Evolutionary conservation across 495 filamentous ascomycete species (phyloP).

Genomic region (Penicillium coprophilum): DNA sequence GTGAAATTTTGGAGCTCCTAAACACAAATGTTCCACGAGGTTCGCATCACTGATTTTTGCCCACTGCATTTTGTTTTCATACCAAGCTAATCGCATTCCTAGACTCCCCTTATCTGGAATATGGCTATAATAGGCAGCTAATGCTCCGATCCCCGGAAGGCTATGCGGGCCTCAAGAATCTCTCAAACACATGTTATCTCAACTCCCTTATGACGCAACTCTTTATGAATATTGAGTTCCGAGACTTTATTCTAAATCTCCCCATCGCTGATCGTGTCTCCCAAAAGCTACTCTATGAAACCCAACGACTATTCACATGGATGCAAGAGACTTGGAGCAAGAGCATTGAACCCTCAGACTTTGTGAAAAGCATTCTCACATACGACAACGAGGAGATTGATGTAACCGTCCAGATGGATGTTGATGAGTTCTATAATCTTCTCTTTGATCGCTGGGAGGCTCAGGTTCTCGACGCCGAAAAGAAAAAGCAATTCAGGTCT

Average conservation of each 20-base stretch:
- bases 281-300: constrained; percentile 71
- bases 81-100: neutral
- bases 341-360: constrained; percentile 67
- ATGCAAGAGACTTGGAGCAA: constrained; percentile 82
- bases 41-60: constrained; percentile 21
- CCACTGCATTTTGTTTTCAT: neutral
- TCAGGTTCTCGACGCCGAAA: constrained; percentile 65
- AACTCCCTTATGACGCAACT: constrained; percentile 95
- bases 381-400: constrained; percentile 87
- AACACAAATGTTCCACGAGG: constrained; percentile 52
- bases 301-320: constrained; percentile 75
- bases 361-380: constrained; percentile 73
- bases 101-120: constrained; percentile 55
- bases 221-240: constrained; percentile 92
- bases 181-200: constrained; percentile 96
- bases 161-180: constrained; percentile 81
- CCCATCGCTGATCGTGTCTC: constrained; percentile 51
- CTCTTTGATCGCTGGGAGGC: constrained; percentile 90
- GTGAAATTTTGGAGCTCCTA: constrained; percentile 52
- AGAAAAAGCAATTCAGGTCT: constrained; percentile 73
- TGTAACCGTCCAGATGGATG: constrained; percentile 90
- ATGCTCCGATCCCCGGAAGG: constrained; percentile 71
- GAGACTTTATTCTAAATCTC: constrained; percentile 76
- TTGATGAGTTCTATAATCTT: constrained; percentile 95
- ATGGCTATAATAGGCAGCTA: constrained; percentile 63